Evolutionary conservation across 2,329 filamentous ascomycete species (phyloP).

Genomic region (Pseudogymnoascus sp.): DNA sequence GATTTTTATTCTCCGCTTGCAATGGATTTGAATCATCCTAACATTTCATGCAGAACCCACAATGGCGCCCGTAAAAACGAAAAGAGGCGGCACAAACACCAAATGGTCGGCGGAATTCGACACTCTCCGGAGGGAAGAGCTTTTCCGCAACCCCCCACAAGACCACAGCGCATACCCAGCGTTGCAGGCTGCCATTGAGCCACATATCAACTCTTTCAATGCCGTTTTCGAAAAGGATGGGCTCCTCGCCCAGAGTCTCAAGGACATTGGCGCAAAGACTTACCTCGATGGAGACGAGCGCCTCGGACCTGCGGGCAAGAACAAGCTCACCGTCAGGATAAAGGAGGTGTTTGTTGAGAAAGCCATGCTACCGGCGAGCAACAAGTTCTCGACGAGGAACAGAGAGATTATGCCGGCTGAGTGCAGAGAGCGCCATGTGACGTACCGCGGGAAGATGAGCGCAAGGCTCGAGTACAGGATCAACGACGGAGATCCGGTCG

Average conservation of each 20-base stretch:
- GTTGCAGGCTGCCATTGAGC: conserved; percentile 75
- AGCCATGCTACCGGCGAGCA: conserved; percentile 66
- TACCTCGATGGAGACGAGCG: conserved; percentile 76
- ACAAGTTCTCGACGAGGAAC: conserved; percentile 72
- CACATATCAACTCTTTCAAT: conserved; percentile 95
- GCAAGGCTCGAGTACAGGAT: conserved; percentile 78
- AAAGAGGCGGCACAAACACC: conserved; percentile 50
- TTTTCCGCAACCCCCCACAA: conserved; percentile 81
- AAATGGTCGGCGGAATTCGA: conserved; percentile 82
- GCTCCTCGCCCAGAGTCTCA: conserved; percentile 64
- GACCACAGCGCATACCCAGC: conserved; percentile 84
- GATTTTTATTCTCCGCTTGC: neutral
- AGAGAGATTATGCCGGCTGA: conserved; percentile 86
- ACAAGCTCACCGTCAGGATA: conserved; percentile 69
- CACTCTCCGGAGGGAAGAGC: conserved; percentile 74
- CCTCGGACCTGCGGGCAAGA: conserved; percentile 51
- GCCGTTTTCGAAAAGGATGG: conserved; percentile 70
- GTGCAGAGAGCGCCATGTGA: conserved; percentile 86
- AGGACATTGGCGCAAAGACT: conserved; percentile 82
- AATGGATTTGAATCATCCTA: neutral
- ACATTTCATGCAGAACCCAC: conserved; percentile 7
- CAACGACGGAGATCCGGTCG: conserved; percentile 77
- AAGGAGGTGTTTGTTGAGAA: conserved; percentile 78
- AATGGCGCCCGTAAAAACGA: conserved; percentile 15
- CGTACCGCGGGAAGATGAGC: conserved; percentile 80